These are phyloP conservation scores for Daldinia decipiens DNA, from an alignment of 495 filamentous ascomycete species.

Conservation along the genomic window DNA sequence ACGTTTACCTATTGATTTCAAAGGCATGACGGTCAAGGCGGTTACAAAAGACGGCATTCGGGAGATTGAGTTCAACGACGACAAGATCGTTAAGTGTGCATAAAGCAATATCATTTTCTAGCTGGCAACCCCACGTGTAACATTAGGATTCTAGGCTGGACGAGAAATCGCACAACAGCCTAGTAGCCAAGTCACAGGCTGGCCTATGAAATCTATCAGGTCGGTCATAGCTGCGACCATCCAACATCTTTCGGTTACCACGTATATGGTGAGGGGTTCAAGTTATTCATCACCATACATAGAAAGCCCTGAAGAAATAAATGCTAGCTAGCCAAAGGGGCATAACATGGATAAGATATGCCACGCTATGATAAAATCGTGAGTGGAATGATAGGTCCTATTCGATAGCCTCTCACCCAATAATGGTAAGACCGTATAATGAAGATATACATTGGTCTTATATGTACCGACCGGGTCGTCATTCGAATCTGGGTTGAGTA, in stretches of 20 bases:
- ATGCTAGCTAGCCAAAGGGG: not conserved
- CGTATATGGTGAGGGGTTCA: conserved; percentile 11
- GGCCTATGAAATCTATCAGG: conserved; percentile 21
- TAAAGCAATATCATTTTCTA: conserved; percentile 49
- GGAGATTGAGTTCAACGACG: conserved; percentile 82
- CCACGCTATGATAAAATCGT: not conserved
- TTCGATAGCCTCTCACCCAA: not conserved
- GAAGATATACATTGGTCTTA: not conserved
- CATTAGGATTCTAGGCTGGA: conserved; percentile 34
- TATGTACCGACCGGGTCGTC: not conserved
- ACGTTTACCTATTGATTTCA: conserved; percentile 96
- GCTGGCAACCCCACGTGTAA: conserved; percentile 39
- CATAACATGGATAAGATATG: conserved; percentile 1
- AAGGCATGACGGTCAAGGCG: conserved; percentile 91
- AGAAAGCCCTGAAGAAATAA: not conserved
- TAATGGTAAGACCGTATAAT: not conserved
- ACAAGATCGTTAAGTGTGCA: conserved; percentile 74
- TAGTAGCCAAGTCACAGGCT: conserved; percentile 29
- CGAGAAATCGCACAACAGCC: conserved; percentile 28
- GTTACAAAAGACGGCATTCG: conserved; percentile 90
- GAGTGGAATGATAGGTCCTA: not conserved
- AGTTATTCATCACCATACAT: not conserved
- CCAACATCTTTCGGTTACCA: conserved; percentile 4
- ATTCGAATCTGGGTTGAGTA: conserved; percentile 1
- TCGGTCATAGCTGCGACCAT: conserved; percentile 13